These are phyloP conservation scores for Candida sojae DNA, from an alignment of 1,139 yeast genomes.

Conservation along the genomic window DNA sequence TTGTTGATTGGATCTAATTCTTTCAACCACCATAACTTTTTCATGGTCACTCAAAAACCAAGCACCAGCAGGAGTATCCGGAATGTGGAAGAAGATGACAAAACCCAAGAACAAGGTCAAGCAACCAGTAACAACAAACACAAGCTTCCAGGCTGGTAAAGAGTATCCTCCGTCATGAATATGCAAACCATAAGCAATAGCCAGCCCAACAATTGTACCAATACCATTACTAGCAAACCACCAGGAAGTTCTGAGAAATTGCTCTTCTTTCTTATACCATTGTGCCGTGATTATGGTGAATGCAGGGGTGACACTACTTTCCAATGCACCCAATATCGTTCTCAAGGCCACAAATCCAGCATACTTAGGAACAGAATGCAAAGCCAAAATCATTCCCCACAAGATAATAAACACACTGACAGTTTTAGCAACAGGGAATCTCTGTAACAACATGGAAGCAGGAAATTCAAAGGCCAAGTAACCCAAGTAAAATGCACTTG, in stretches of 20 bases:
- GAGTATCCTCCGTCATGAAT: constrained; percentile 17
- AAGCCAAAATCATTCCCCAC: constrained; percentile 32
- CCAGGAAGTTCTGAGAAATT: constrained; percentile 23
- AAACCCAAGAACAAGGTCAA: constrained; percentile 29
- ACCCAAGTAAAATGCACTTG: constrained; percentile 57
- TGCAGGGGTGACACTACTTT: constrained; percentile 57
- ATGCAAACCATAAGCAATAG: constrained; percentile 25
- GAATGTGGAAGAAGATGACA: constrained; percentile 24
- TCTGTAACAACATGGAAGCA: constrained; percentile 41
- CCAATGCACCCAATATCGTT: constrained; percentile 52
- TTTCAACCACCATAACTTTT: constrained; percentile 35
- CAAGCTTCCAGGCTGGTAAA: constrained; percentile 33
- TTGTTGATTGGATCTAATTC: constrained; percentile 43
- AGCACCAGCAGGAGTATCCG: constrained; percentile 31
- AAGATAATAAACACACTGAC: constrained; percentile 23
- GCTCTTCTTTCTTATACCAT: constrained; percentile 27
- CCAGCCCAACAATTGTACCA: constrained; percentile 27
- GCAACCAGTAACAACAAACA: constrained; percentile 31
- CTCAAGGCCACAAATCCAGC: constrained; percentile 34
- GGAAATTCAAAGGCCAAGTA: constrained; percentile 51
- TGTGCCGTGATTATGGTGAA: constrained; percentile 50
- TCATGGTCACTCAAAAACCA: constrained; percentile 49
- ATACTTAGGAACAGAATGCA: constrained; percentile 30
- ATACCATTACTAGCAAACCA: constrained; percentile 37
- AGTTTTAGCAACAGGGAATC: constrained; percentile 31